Percentiles rank a stretch among this genome's conserved stretches.
Evolutionary conservation across 495 filamentous ascomycete genomes (phyloP).

Genomic region (Tirmania nivea): DNA sequence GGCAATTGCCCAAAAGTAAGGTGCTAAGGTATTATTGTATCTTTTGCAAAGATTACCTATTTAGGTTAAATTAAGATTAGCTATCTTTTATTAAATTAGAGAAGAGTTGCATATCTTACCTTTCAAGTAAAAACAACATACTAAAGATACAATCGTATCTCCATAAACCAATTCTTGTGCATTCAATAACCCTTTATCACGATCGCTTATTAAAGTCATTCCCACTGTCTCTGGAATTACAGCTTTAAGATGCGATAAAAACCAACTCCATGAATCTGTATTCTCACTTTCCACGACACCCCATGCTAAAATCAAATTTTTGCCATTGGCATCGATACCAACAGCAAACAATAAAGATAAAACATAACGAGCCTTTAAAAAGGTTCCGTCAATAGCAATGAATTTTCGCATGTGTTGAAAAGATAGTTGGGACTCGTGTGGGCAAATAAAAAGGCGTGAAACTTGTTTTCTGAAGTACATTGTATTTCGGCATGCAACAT

Average conservation of each 20-base stretch:
- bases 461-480: too few relatives aligned
- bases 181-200: constrained; percentile 1
- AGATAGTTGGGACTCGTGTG: neutral
- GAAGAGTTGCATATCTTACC: neutral
- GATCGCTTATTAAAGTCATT: neutral
- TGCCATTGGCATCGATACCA: constrained; percentile 5
- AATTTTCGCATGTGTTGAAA: constrained; percentile 1
- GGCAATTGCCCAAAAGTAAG: too few relatives aligned
- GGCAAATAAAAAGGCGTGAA: neutral
- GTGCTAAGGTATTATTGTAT: too few relatives aligned
- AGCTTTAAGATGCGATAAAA: neutral
- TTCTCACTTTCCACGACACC: constrained; percentile 5
- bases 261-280: constrained; percentile 4
- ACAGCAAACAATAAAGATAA: constrained; percentile 4
- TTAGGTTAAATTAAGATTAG: too few relatives aligned
- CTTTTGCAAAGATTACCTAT: too few relatives aligned
- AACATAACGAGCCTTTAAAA: constrained; percentile 3
- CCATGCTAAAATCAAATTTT: constrained; percentile 3
- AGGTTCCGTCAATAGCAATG: constrained; percentile 2
- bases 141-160: neutral
- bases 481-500: too few relatives aligned
- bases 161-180: neutral
- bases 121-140: constrained; percentile 1
- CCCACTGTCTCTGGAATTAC: neutral
- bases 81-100: too few relatives aligned